Conservation (phyloP, 495 filamentous ascomycete genomes). For the Xylaria acuta region DNA sequence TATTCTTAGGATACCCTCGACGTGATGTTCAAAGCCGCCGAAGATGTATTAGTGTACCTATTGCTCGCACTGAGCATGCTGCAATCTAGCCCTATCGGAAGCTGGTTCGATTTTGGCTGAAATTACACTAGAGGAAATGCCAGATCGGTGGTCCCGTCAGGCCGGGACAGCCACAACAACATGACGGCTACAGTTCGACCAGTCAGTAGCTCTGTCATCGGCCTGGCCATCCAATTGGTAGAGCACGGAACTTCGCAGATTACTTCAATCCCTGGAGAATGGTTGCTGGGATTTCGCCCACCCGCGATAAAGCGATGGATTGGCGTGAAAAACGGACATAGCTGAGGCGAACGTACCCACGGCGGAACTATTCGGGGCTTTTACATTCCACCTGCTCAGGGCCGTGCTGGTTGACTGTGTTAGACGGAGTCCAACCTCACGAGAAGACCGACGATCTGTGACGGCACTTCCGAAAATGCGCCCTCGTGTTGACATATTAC, state of each 20-base stretch:
- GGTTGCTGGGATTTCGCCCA: neutral
- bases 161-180: conserved; percentile 25
- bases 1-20: conserved; percentile 25
- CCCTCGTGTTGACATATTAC: conserved; percentile 22
- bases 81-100: conserved; percentile 17
- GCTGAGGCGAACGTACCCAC: conserved; percentile 2
- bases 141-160: conserved; percentile 30
- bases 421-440: conserved; percentile 20
- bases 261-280: neutral
- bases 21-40: conserved; percentile 1
- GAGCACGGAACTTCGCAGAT: conserved; percentile 7
- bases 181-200: conserved; percentile 13
- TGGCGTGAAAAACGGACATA: conserved; percentile 7
- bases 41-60: conserved; percentile 2
- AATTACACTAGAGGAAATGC: conserved; percentile 23
- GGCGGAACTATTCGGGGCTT: conserved; percentile 12
- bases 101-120: conserved; percentile 15
- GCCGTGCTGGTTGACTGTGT: conserved; percentile 8
- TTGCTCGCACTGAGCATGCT: neutral
- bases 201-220: conserved; percentile 10
- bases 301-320: conserved; percentile 17
- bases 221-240: conserved; percentile 12
- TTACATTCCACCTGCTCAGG: conserved; percentile 2
- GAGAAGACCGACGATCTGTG: conserved; percentile 2
- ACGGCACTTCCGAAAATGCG: conserved; percentile 2